phyloP scores from a whole-genome alignment of 345 rosid species.

The Lagerstroemia speciosa region DNA sequence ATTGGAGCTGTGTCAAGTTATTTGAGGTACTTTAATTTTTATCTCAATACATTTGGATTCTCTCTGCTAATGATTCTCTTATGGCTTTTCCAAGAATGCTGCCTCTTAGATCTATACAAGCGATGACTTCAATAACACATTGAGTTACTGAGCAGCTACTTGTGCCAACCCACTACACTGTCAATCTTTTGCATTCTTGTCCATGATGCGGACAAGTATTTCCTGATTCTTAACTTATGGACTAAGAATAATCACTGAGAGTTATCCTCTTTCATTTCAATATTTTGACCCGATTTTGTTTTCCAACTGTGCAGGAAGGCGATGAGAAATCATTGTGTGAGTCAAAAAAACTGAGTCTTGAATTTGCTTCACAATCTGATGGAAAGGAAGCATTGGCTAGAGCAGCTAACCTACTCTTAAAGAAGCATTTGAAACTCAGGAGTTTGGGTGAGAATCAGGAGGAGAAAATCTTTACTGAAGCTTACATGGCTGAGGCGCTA shows the following conservation, averaged over 20 bases:
- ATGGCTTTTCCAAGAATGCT: not conserved
- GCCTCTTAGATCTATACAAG: not conserved
- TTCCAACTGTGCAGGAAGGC: constrained; percentile 32
- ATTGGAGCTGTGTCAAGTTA: constrained; percentile 26
- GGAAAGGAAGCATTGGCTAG: constrained; percentile 77
- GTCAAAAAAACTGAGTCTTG: constrained; percentile 34
- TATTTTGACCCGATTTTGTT: not conserved
- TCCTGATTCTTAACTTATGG: not conserved
- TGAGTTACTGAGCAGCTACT: not conserved
- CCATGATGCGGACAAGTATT: not conserved
- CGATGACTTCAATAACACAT: not conserved
- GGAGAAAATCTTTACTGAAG: constrained; percentile 54
- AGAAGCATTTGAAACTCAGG: constrained; percentile 31
- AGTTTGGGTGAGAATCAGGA: constrained; percentile 26
- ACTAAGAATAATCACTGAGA: not conserved
- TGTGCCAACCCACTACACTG: not conserved
- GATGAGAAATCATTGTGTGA: constrained; percentile 19
- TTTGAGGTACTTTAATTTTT: constrained; percentile 33
- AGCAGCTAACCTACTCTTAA: constrained; percentile 73
- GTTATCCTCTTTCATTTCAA: not conserved
- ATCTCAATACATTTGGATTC: not conserved
- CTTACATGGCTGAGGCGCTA: constrained; percentile 56
- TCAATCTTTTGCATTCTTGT: not conserved
- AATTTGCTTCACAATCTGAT: constrained; percentile 61
- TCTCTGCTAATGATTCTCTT: not conserved